Evolutionary conservation across 352 stramenopile genomes (phyloP).

Genomic region (Globisporangium yorkense): DNA sequence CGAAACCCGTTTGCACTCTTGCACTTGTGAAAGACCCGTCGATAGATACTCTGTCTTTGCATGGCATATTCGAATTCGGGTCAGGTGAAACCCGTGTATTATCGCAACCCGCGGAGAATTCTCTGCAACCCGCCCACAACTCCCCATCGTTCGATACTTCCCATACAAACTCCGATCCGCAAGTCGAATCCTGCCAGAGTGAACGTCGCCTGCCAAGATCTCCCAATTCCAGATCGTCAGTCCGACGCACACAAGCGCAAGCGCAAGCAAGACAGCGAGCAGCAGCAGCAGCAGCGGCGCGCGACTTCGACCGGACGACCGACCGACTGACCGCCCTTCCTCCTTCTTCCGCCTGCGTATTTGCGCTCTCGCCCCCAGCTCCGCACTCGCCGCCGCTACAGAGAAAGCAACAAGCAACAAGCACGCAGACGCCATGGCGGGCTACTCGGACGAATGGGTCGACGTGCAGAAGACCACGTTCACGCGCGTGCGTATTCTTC

Average conservation of each 20-base stretch:
- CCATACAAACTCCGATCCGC: no score
- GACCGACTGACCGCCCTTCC: neutral
- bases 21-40: no score
- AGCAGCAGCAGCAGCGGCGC: neutral
- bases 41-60: no score
- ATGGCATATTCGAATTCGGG: no score
- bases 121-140: no score
- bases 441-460: conserved; percentile 81
- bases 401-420: neutral
- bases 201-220: no score
- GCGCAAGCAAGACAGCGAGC: neutral
- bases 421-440: conserved; percentile 34
- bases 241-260: neutral
- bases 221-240: neutral
- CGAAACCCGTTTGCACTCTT: no score
- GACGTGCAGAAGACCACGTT: conserved; percentile 91
- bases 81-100: no score
- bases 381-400: neutral
- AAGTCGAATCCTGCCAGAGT: no score
- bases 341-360: conserved; percentile 1
- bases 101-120: no score
- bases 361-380: conserved; percentile 4
- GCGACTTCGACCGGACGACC: conserved; percentile 4
- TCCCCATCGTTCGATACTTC: no score
- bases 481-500: conserved; percentile 55